Evolutionary conservation across 139 green algal genomes (phyloP).

Genomic region (Tetradesmus lagerheimii): DNA sequence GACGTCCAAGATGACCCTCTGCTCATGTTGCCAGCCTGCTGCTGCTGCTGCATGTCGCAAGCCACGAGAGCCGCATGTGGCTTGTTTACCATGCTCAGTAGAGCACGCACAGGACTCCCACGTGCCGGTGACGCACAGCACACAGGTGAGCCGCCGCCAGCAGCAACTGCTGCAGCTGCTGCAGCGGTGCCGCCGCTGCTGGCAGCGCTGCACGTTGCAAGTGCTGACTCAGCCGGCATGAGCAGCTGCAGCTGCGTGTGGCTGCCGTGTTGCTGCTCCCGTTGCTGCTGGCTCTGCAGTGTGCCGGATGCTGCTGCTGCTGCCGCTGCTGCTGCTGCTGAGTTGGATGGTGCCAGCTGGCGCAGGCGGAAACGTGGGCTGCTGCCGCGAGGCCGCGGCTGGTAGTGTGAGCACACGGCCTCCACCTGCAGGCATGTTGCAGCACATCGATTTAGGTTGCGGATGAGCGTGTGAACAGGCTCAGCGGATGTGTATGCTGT

Average conservation of each 20-base stretch:
- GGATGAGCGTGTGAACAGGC: not conserved
- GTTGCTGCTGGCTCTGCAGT: not conserved
- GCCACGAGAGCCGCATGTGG: not conserved
- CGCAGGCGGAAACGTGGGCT: not conserved
- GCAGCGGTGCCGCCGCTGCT: not conserved
- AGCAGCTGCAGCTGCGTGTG: not conserved
- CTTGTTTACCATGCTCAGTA: not conserved
- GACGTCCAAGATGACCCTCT: constrained; percentile 22
- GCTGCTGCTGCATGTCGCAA: constrained; percentile 5
- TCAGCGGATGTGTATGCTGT: not conserved
- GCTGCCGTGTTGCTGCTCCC: not conserved
- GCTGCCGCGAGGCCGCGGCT: constrained; percentile 21
- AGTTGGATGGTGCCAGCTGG: not conserved
- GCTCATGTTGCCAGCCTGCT: not conserved
- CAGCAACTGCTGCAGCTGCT: not conserved
- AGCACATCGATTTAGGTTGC: not conserved
- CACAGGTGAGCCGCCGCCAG: not conserved
- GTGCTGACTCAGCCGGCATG: not conserved
- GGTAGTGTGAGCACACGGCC: constrained; percentile 39
- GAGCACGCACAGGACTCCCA: not conserved
- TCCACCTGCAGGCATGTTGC: constrained; percentile 28
- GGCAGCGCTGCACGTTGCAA: not conserved
- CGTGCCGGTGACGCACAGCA: not conserved
- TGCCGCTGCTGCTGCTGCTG: not conserved
- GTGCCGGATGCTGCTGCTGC: not conserved